Conservation (phyloP, 192 early-diverging fungal genomes). For the Coemansia sp. region DNA sequence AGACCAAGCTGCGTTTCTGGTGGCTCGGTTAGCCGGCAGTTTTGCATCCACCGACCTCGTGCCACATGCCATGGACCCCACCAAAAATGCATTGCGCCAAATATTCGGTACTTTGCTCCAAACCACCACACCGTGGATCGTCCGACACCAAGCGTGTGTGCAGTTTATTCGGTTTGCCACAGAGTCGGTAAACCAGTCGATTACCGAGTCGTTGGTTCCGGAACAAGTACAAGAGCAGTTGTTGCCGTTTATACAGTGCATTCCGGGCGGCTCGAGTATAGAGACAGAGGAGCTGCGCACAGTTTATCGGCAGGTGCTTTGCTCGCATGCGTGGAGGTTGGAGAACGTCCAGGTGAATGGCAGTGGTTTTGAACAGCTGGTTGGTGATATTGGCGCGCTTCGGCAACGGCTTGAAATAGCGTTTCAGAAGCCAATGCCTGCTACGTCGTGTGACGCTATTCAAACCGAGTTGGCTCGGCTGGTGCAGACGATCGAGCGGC, state of each 20-base stretch:
- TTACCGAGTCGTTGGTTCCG: conserved; percentile 16
- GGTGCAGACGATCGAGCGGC: conserved; percentile 10
- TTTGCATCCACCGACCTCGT: conserved; percentile 15
- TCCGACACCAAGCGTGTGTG: conserved; percentile 17
- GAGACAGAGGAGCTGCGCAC: neutral
- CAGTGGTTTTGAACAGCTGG: neutral
- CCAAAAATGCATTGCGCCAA: neutral
- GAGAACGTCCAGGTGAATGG: neutral
- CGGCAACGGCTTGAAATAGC: conserved; percentile 1
- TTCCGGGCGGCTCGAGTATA: conserved; percentile 7
- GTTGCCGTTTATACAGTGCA: conserved; percentile 18
- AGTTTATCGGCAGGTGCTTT: neutral
- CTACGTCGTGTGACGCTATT: neutral
- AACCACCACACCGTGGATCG: conserved; percentile 12
- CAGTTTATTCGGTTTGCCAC: conserved; percentile 24
- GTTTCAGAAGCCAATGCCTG: neutral
- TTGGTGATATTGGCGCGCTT: neutral
- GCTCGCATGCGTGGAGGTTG: neutral
- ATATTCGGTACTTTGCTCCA: conserved; percentile 13
- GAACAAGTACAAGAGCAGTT: conserved; percentile 9
- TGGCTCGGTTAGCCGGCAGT: conserved; percentile 21
- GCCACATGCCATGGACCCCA: neutral
- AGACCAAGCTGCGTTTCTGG: conserved; percentile 1
- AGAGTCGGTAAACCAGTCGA: conserved; percentile 10
- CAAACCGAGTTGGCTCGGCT: conserved; percentile 15